A percentile compares a stretch with the other conserved stretches of the same genome.
Evolutionary conservation across 2,329 filamentous ascomycete species (phyloP).

Genomic region (Claviceps sp.): DNA sequence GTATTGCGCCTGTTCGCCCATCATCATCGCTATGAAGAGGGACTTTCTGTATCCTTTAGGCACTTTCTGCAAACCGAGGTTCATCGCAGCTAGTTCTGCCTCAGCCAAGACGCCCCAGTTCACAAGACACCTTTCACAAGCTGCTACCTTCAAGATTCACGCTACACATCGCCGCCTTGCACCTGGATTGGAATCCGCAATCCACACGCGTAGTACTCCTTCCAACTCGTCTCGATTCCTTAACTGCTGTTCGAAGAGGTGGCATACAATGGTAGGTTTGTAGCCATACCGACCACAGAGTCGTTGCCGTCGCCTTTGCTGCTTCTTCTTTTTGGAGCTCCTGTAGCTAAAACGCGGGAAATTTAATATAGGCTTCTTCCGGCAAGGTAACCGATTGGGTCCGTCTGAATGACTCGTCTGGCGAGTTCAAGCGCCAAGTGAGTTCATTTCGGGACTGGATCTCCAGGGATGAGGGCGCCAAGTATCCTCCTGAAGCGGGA

Average conservation of each 20-base stretch:
- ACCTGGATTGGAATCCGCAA: background rate
- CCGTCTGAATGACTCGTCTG: slow-evolving; percentile 58
- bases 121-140: background rate
- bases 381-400: slow-evolving; percentile 65
- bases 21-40: background rate
- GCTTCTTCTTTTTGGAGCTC: background rate
- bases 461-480: slow-evolving; percentile 54
- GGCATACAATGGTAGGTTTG: background rate
- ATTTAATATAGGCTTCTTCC: slow-evolving; percentile 3
- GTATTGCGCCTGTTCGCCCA: background rate
- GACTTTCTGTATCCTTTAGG: background rate
- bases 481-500: slow-evolving; percentile 74
- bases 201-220: background rate
- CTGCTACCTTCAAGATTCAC: background rate
- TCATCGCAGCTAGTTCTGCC: background rate
- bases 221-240: background rate
- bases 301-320: background rate
- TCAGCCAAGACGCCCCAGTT: background rate
- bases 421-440: slow-evolving; percentile 84
- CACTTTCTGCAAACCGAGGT: background rate
- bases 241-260: background rate
- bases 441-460: slow-evolving; percentile 75
- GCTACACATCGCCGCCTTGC: background rate
- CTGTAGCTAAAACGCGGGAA: background rate
- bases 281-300: no score